phyloP scores from a whole-genome alignment of 331 rosid genomes.

The Rhamnella rubrinervis region DNA sequence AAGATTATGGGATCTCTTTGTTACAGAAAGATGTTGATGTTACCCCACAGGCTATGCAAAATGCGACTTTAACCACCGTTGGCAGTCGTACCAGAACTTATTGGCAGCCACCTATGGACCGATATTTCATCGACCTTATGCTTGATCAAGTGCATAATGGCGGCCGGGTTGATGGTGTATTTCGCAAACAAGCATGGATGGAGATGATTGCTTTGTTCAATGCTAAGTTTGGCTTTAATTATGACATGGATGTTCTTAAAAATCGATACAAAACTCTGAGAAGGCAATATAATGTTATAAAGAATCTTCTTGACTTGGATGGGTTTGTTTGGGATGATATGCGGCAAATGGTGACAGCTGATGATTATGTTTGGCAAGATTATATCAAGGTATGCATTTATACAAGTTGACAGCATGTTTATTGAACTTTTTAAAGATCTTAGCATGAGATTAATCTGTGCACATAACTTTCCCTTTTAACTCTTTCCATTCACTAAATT shows the following conservation, averaged over 20 bases:
- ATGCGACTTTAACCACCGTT: conserved; percentile 23
- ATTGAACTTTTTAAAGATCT: not conserved
- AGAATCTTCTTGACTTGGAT: conserved; percentile 57
- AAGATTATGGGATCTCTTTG: conserved; percentile 43
- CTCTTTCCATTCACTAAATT: not conserved
- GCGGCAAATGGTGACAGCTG: conserved; percentile 74
- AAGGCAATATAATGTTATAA: conserved; percentile 63
- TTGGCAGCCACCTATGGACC: conserved; percentile 83
- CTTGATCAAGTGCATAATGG: conserved; percentile 64
- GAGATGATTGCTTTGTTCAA: conserved; percentile 74
- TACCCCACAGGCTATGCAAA: conserved; percentile 25
- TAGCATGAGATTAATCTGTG: not conserved
- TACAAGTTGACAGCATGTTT: not conserved
- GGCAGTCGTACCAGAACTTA: conserved; percentile 53
- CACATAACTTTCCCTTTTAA: not conserved
- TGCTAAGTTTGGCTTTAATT: conserved; percentile 60
- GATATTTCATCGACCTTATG: conserved; percentile 64
- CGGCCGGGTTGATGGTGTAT: conserved; percentile 55
- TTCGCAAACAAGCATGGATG: conserved; percentile 74
- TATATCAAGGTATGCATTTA: conserved; percentile 53
- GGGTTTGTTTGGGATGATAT: conserved; percentile 81
- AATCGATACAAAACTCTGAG: conserved; percentile 72
- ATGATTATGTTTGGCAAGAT: conserved; percentile 77
- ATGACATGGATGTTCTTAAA: conserved; percentile 68
- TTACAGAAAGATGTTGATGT: conserved; percentile 30